A percentile compares a stretch with the other conserved stretches of the same genome.
phyloP scores from a whole-genome alignment of 179 eudicot species.

The Beta corolliflora region DNA sequence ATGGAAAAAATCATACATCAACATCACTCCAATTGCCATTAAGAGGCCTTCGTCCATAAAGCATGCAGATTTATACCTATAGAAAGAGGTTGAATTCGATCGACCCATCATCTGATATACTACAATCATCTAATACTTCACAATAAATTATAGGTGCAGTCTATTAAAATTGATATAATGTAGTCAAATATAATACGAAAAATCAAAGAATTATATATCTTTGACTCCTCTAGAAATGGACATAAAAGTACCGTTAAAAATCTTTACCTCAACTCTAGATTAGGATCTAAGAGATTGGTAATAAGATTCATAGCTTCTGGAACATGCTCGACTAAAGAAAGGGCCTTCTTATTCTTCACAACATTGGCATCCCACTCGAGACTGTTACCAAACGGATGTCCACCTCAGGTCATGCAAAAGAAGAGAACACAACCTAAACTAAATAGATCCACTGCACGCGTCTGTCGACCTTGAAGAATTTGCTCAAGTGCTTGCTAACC shows the following conservation, averaged over 20 bases:
- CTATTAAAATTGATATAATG: no score
- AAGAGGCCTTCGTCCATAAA: no score
- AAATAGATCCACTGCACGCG: slow-evolving; percentile 71
- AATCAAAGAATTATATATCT: no score
- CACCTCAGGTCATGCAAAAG: slow-evolving; percentile 70
- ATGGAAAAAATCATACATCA: no score
- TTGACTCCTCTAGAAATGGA: neutral
- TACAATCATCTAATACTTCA: no score
- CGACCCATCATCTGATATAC: no score
- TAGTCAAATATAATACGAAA: no score
- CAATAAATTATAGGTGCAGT: no score
- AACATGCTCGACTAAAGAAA: slow-evolving; percentile 61
- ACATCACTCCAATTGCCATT: no score
- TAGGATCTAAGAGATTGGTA: slow-evolving; percentile 53
- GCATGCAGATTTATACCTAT: no score
- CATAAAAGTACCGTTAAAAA: neutral
- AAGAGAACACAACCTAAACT: slow-evolving; percentile 73
- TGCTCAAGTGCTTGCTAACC: slow-evolving; percentile 91
- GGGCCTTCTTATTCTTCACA: slow-evolving; percentile 51
- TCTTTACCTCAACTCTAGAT: slow-evolving; percentile 56
- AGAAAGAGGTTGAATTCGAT: no score
- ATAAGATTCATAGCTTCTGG: slow-evolving; percentile 78
- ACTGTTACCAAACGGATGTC: slow-evolving; percentile 68
- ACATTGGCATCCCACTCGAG: slow-evolving; percentile 72
- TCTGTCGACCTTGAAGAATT: slow-evolving; percentile 61